Percentiles rank a stretch among this genome's conserved stretches.
phyloP scores from a whole-genome alignment of 352 stramenopile species.

The Halophytophthora polymorphica region DNA sequence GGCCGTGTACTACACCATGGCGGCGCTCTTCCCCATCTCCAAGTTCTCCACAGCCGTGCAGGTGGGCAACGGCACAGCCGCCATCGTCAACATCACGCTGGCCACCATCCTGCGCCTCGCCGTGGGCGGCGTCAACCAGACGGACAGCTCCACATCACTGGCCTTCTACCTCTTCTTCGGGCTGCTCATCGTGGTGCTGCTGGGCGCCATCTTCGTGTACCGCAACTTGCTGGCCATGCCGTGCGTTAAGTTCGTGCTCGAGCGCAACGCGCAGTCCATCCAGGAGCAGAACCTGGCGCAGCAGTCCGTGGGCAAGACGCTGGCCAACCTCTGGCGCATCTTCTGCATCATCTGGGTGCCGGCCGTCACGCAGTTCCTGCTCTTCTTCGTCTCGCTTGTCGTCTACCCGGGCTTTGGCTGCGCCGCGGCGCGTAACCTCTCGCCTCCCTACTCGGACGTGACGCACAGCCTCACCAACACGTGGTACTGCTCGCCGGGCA shows the following conservation, averaged over 20 bases:
- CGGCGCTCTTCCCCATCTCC: slow-evolving; percentile 40
- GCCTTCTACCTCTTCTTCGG: slow-evolving; percentile 54
- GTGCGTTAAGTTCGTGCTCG: slow-evolving; percentile 38
- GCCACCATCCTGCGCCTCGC: slow-evolving; percentile 33
- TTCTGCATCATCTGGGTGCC: slow-evolving; percentile 41
- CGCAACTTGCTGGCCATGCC: slow-evolving; percentile 19
- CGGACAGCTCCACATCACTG: slow-evolving; percentile 13
- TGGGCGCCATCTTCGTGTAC: slow-evolving; percentile 36
- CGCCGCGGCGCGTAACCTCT: slow-evolving; percentile 16
- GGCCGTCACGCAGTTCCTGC: slow-evolving; percentile 32
- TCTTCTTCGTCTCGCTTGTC: slow-evolving; percentile 46
- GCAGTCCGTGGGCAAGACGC: slow-evolving; percentile 11
- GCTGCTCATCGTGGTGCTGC: slow-evolving; percentile 34
- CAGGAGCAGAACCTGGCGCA: slow-evolving; percentile 19
- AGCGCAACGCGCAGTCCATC: slow-evolving; percentile 31
- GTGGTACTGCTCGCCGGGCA: slow-evolving; percentile 42
- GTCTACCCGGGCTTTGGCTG: slow-evolving; percentile 43
- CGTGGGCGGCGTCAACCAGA: slow-evolving; percentile 28
- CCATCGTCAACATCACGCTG: slow-evolving; percentile 39
- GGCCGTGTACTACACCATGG: slow-evolving; percentile 22
- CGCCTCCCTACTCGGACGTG: slow-evolving; percentile 10
- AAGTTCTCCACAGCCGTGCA: slow-evolving; percentile 54
- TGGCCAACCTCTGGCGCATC: slow-evolving; percentile 32
- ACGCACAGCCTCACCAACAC: slow-evolving; percentile 6
- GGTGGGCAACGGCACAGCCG: slow-evolving; percentile 38